Evolutionary conservation across 257 asterid genomes (phyloP), one percentile per base, ranked within the genome.

Genomic region (Solanum raphanifolium): DNA sequence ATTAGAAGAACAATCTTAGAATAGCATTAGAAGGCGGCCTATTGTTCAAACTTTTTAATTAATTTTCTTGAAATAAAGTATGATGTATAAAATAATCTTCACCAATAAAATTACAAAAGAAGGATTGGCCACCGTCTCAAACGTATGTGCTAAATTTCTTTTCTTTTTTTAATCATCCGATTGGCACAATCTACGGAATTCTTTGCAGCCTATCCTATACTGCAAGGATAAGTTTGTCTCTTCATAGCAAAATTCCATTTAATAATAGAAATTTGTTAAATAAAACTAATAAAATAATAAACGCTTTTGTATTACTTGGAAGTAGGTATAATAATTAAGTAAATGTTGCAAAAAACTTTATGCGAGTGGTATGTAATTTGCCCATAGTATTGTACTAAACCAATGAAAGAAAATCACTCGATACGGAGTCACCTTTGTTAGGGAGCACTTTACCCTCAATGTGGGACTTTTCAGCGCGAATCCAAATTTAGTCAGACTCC

Each of bases 401-500:
- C 66, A 43, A 79, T 27, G 60, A 43, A 43, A 79, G 34, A 76
- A 76, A 76, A 39, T 12, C 60, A 38, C 60, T 41, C 5, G 4
- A 1, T 11, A 41, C 1, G 5, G 13, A 41, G 46, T 41, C 46
- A 41, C 46, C 46, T 41, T 41, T 41, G 12, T 41, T 41, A 41
- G 48, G 5, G 13, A 41, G 48, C 13, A 1, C 4, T 41, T 41
- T 41, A 41, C 0, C 13, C 15, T 41, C 13, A 9, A 9, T 41
- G 48, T 3, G 13, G 4, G 13, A 41, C 4, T 41, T 41, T 0
- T 0, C 48, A 41, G 0, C 15, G 13, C 13, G 5, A 41, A 41
- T 41, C 5, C 5, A 41, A 41, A 3, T 41, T 41, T 41, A 41
- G 0, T 41, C 48, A 0, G 2, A 0, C 13, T 41, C 0, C 46